Base-by-base conservation (phyloP, 1,284 basidiomycete species). In the Pseudozyma sp. region DNA sequence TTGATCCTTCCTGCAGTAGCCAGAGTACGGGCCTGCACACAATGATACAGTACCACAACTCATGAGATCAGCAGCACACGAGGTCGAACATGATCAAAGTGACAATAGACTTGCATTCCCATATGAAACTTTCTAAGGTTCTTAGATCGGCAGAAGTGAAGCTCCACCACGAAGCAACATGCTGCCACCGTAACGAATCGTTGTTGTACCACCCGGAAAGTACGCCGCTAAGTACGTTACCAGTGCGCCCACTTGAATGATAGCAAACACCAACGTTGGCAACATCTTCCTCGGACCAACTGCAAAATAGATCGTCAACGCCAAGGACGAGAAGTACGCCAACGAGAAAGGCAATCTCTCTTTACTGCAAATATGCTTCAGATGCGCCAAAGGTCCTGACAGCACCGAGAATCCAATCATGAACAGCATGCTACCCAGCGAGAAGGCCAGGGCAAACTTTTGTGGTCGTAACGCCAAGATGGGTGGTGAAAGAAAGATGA, bases 401-500 rank as follows among this genome's bases (percentile, higher is more conserved):
- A 85, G 76, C 16, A 85, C 49, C 11, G 82, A 76, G 53, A 84
- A 84, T 35, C 70, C 86, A 19, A 80, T 65, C 78, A 83, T 79
- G 62, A 84, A 83, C 2, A 84, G 77, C 59, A 84, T 58, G 56
- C 79, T 82, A 9, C 80, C 82, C 14, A 82, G 62, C 47, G 77
- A 79, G 53, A 83, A 85, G 14, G 81, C 80, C n/a, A 83, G 73
- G 3, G 82, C 82, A 34, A 85, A 85, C 63, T 80, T 83, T 61
- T 81, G 78, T 14, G 80, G 79, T 16, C 79, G 64, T 39, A 76
- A 38, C 75, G 8, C 91, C 40, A 97, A 88, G 44, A 83, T 78
- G 57, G 95, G 85, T 5, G 95, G 94, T 21, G 97, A 87, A 14
- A 93, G 84, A 54, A 86, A 95, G 68, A 98, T 85, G 87, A 99